Evolutionary conservation across 2,329 filamentous ascomycete genomes (phyloP).

Genomic region (Fusarium palustre): DNA sequence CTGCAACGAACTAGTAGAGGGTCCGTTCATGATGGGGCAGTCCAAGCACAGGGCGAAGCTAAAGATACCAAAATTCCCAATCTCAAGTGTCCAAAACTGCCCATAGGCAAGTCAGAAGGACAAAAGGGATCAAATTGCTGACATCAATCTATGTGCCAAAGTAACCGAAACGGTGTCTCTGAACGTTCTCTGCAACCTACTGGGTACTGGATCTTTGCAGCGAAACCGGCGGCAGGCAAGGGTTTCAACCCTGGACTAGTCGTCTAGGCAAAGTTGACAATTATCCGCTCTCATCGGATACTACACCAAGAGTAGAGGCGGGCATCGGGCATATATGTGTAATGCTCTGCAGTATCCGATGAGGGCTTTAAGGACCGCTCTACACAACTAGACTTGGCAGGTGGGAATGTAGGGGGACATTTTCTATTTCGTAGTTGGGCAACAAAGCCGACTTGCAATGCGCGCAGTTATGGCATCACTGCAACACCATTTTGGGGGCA

Average conservation of each 20-base stretch:
- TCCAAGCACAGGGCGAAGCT: slow-evolving; percentile 27
- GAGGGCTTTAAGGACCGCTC: slow-evolving; percentile 31
- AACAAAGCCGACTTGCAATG: slow-evolving; percentile 31
- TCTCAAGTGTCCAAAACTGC: background rate
- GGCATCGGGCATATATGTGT: slow-evolving; percentile 30
- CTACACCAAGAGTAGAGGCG: slow-evolving; percentile 33
- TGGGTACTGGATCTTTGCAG: slow-evolving; percentile 26
- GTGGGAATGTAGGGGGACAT: slow-evolving; percentile 28
- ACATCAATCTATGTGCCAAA: slow-evolving; percentile 6
- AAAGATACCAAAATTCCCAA: slow-evolving; percentile 37
- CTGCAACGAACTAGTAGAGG: slow-evolving; percentile 38
- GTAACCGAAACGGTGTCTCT: background rate
- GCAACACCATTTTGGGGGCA: slow-evolving; percentile 42
- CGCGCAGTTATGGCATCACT: slow-evolving; percentile 46
- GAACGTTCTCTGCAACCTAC: background rate
- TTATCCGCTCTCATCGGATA: slow-evolving; percentile 38
- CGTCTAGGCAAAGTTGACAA: slow-evolving; percentile 17
- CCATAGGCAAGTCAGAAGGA: slow-evolving; percentile 2
- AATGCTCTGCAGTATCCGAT: slow-evolving; percentile 25
- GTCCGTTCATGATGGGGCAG: slow-evolving; percentile 22
- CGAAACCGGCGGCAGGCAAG: slow-evolving; percentile 22
- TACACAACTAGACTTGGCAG: slow-evolving; percentile 31
- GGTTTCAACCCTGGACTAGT: slow-evolving; percentile 23
- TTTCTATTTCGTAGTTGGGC: slow-evolving; percentile 8
- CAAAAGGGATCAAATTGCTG: background rate